A percentile compares a stretch with the other conserved stretches of the same genome.
These are phyloP conservation scores for Chaetothyriales sp. DNA, from an alignment of 2,329 filamentous ascomycete genomes.

Conservation along the genomic window DNA sequence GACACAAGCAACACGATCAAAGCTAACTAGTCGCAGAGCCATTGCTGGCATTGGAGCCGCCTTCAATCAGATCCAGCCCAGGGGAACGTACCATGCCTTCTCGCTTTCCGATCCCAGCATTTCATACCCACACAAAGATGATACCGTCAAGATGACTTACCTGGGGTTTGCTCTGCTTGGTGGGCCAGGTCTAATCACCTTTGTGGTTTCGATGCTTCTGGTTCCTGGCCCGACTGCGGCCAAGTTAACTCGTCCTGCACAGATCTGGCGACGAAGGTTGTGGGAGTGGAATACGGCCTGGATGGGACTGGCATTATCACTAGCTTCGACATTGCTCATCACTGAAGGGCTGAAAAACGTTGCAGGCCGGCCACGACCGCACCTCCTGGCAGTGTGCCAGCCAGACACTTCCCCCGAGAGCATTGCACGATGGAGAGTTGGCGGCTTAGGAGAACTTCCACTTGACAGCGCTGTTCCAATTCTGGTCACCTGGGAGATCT, in stretches of 20 bases:
- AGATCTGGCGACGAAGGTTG: conserved; percentile 66
- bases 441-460: conserved; percentile 36
- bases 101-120: conserved; percentile 60
- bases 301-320: conserved; percentile 62
- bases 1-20: background rate
- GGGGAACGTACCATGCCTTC: conserved; percentile 30
- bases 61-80: conserved; percentile 44
- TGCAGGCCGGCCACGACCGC: conserved; percentile 49
- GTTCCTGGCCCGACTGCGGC: conserved; percentile 58
- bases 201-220: conserved; percentile 48
- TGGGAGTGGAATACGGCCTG: conserved; percentile 84
- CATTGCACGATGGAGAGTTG: conserved; percentile 45
- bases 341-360: conserved; percentile 73
- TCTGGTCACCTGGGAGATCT: conserved; percentile 64
- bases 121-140: conserved; percentile 57
- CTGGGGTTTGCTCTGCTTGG: conserved; percentile 49
- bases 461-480: conserved; percentile 42
- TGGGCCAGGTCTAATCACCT: conserved; percentile 51
- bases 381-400: conserved; percentile 54
- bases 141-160: conserved; percentile 55
- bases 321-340: conserved; percentile 60
- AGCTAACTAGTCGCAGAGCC: conserved; percentile 24
- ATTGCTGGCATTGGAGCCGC: conserved; percentile 45
- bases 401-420: conserved; percentile 49
- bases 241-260: conserved; percentile 41